Conservation (phyloP, 179 eudicot species). For the Patellifolia procumbens region DNA sequence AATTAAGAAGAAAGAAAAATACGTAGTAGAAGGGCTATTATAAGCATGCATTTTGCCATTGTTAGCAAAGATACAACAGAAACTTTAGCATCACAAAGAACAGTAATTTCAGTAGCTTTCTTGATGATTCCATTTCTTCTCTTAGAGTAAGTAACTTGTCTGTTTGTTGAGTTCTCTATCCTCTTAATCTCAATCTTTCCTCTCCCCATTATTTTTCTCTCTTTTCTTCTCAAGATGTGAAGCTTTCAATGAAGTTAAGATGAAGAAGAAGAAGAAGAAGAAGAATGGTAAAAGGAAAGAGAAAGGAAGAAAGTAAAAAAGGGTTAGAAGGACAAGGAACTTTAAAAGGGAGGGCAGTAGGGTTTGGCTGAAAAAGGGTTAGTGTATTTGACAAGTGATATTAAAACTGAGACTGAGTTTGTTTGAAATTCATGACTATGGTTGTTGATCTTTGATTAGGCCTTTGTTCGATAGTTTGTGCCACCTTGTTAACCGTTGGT, state of each 20-base stretch:
- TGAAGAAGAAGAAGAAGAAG: background rate
- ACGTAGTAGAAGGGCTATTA: conserved; percentile 52
- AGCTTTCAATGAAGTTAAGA: too few relatives aligned
- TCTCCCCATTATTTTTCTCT: conserved; percentile 54
- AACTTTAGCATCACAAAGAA: conserved; percentile 73
- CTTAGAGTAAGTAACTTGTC: conserved; percentile 76
- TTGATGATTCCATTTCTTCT: conserved; percentile 65
- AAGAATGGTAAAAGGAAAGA: too few relatives aligned
- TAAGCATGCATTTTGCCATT: conserved; percentile 64
- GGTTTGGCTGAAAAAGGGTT: conserved; percentile 43
- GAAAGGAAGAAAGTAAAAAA: conserved; percentile 1
- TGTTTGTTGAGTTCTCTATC: conserved; percentile 69
- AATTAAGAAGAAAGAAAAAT: too few relatives aligned
- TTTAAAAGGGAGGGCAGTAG: conserved; percentile 44
- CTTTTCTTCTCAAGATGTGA: background rate
- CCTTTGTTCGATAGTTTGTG: conserved; percentile 31
- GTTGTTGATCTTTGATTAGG: conserved; percentile 17
- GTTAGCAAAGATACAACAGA: conserved; percentile 61
- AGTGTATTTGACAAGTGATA: conserved; percentile 26
- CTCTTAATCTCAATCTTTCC: conserved; percentile 82
- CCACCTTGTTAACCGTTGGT: conserved; percentile 63
- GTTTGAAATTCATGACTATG: background rate
- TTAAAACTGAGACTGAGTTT: background rate
- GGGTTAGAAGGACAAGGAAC: conserved; percentile 36
- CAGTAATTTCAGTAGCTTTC: conserved; percentile 70